Percentiles rank a stretch among this genome's conserved stretches.
phyloP scores from a whole-genome alignment of 1,139 yeast species.

The Blastobotrys persicus region DNA sequence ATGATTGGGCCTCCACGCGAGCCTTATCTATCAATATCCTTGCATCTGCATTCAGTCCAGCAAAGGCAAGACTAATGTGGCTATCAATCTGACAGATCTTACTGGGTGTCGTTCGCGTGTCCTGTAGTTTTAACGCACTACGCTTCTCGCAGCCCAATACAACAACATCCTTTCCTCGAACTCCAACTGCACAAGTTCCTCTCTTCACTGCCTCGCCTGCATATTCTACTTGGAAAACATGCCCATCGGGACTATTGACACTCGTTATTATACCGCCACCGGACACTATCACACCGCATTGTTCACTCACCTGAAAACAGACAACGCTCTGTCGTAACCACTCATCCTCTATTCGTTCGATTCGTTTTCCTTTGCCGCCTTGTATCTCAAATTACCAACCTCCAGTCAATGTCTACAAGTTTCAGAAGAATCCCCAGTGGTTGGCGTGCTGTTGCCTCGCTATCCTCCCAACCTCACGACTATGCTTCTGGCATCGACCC shows the following conservation, averaged over 20 bases:
- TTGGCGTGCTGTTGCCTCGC: neutral
- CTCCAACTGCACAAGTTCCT: constrained; percentile 98
- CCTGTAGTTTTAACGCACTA: constrained; percentile 91
- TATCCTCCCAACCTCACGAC: neutral
- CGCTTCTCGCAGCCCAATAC: constrained; percentile 96
- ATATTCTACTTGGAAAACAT: constrained; percentile 97
- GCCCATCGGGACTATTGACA: constrained; percentile 99
- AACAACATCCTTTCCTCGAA: constrained; percentile 83
- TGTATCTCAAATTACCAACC: neutral
- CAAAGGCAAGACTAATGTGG: constrained; percentile 90
- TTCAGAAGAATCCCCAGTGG: neutral
- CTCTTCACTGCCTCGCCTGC: constrained; percentile 97
- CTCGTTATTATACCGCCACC: constrained; percentile 21
- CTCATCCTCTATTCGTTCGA: constrained; percentile 53
- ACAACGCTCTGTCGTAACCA: constrained; percentile 98
- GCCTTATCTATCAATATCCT: constrained; percentile 93
- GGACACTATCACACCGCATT: neutral
- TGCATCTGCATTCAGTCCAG: constrained; percentile 98
- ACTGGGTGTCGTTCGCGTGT: constrained; percentile 92
- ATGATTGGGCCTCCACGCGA: constrained; percentile 96
- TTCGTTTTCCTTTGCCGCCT: neutral
- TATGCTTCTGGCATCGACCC: neutral
- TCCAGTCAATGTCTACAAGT: neutral
- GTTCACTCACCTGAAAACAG: constrained; percentile 83
- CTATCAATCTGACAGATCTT: constrained; percentile 89